A percentile compares a stretch with the other conserved stretches of the same genome.
These are phyloP conservation scores for Casaregolazyma suthepensis DNA, from an alignment of 1,139 yeast species.

Conservation along the genomic window DNA sequence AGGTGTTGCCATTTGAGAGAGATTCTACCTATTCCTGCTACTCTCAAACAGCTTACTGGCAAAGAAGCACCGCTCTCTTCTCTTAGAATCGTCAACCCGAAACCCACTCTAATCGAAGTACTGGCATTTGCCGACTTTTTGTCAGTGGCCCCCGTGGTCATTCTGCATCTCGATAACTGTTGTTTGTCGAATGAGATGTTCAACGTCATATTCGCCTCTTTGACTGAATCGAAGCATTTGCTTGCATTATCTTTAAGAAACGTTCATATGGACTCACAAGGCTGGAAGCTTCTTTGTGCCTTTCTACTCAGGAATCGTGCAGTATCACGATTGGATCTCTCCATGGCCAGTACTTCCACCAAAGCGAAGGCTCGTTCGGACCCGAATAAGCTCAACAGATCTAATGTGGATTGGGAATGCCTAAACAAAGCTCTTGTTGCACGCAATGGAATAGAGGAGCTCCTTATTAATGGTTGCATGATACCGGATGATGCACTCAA, in stretches of 20 bases:
- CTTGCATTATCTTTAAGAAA: conserved; percentile 74
- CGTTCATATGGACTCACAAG: conserved; percentile 61
- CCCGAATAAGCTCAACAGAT: conserved; percentile 33
- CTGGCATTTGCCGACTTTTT: conserved; percentile 84
- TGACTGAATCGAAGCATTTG: conserved; percentile 50
- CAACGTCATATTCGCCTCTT: conserved; percentile 56
- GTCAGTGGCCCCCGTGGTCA: conserved; percentile 73
- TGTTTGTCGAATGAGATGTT: conserved; percentile 77
- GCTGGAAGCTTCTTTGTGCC: conserved; percentile 73
- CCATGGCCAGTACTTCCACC: conserved; percentile 17
- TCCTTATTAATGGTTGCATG: conserved; percentile 76
- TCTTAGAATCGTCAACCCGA: conserved; percentile 75
- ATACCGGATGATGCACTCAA: conserved; percentile 42
- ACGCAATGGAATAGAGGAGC: conserved; percentile 75
- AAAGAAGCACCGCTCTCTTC: conserved; percentile 71
- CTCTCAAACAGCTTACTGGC: conserved; percentile 73
- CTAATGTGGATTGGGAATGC: conserved; percentile 71
- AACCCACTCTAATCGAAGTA: conserved; percentile 85
- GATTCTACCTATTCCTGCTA: conserved; percentile 88
- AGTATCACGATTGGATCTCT: conserved; percentile 61
- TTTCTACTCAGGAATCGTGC: conserved; percentile 55
- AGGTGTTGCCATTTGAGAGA: conserved; percentile 91
- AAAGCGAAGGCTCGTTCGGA: conserved; percentile 5
- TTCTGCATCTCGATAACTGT: conserved; percentile 78
- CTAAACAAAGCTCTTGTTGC: conserved; percentile 51